phyloP scores from a whole-genome alignment of 768 basidiomycete species.

The Panaeolus cyanescens region DNA sequence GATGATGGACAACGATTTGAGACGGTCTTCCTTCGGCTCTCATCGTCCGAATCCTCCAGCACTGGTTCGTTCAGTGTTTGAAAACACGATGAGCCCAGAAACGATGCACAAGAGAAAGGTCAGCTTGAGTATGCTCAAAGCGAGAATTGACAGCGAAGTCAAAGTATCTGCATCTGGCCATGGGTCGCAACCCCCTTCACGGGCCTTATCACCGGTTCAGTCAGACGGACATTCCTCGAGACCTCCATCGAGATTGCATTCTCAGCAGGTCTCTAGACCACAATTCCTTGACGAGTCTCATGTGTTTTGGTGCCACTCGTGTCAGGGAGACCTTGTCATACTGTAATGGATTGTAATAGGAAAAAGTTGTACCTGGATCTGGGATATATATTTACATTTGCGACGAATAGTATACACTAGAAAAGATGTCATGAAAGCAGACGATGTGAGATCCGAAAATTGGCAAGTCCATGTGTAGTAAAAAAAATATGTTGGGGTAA shows the following conservation, averaged over 20 bases:
- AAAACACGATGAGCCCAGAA: conserved; percentile 71
- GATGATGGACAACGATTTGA: conserved; percentile 33
- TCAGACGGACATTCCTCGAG: conserved; percentile 32
- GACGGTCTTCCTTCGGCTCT: conserved; percentile 40
- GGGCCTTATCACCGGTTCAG: conserved; percentile 58
- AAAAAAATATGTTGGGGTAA: background rate
- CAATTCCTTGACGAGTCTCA: conserved; percentile 89
- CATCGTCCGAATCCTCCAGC: conserved; percentile 39
- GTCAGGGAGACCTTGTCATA: conserved; percentile 80
- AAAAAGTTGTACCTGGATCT: background rate
- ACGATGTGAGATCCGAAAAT: background rate
- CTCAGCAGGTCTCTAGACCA: conserved; percentile 40
- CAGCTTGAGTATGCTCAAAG: conserved; percentile 88
- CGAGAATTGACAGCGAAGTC: conserved; percentile 80
- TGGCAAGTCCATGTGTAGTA: conserved; percentile 4
- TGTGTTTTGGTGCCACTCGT: conserved; percentile 88
- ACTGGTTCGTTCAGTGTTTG: conserved; percentile 62
- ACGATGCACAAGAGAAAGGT: conserved; percentile 81
- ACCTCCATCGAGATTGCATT: conserved; percentile 26
- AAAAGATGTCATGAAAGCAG: background rate
- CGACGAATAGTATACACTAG: conserved; percentile 1
- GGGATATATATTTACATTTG: background rate
- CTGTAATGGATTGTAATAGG: conserved; percentile 39
- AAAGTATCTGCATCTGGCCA: conserved; percentile 36
- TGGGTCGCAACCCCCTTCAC: conserved; percentile 46